Conservation (phyloP, 495 filamentous ascomycete genomes). For the Penicillium paxilli region DNA sequence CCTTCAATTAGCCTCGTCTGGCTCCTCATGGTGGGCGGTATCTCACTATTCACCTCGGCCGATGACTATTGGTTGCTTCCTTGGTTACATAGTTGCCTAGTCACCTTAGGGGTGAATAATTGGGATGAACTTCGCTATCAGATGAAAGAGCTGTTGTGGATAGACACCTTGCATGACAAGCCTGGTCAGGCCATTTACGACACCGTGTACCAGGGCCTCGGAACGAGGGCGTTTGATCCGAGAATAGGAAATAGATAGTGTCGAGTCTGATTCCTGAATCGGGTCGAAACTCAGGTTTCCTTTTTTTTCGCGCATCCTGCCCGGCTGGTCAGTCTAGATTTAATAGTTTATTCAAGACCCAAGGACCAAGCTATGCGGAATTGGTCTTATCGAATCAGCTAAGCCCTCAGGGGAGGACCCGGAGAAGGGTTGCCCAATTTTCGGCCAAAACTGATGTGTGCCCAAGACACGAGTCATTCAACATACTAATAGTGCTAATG, state of each 20-base stretch:
- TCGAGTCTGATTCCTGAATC: neutral
- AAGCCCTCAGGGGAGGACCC: neutral
- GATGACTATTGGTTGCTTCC: slow-evolving; percentile 4
- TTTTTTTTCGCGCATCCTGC: neutral
- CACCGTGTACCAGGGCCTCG: neutral
- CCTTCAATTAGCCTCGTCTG: slow-evolving; percentile 25
- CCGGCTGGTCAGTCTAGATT: neutral
- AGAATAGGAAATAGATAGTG: neutral
- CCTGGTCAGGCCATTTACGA: slow-evolving; percentile 18
- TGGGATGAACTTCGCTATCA: slow-evolving; percentile 28
- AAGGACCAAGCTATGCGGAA: neutral
- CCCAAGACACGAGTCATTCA: neutral
- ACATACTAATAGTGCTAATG: too few species aligned
- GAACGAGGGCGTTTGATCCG: neutral
- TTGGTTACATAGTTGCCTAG: neutral
- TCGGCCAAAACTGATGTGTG: neutral
- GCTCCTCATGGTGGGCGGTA: slow-evolving; percentile 36
- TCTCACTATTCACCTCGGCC: slow-evolving; percentile 25
- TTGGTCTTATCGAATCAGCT: neutral
- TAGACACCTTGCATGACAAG: slow-evolving; percentile 31
- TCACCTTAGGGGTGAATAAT: slow-evolving; percentile 1
- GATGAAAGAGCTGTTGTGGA: slow-evolving; percentile 34
- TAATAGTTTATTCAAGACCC: neutral
- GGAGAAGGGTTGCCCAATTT: neutral
- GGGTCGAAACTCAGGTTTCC: neutral